A percentile compares a stretch with the other conserved stretches of the same genome.
phyloP scores from a whole-genome alignment of 192 early-diverging fungal genomes.

The Gonapodya sp. region DNA sequence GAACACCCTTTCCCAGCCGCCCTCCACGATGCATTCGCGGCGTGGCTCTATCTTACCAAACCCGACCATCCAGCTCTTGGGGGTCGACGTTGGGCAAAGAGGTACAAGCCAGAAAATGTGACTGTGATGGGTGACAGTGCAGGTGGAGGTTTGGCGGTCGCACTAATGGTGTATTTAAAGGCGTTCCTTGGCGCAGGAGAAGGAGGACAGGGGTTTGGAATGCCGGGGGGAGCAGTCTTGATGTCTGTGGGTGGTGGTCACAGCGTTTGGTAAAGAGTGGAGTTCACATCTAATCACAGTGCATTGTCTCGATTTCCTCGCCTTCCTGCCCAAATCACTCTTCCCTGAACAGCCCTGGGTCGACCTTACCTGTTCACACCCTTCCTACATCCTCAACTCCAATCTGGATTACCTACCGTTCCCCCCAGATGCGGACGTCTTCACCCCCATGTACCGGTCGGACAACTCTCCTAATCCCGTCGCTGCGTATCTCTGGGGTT shows the following conservation, averaged over 20 bases:
- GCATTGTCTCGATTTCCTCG: neutral
- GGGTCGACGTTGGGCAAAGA: neutral
- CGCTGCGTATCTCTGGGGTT: slow-evolving; percentile 3
- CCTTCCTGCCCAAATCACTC: too few species aligned
- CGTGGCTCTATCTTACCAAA: slow-evolving; percentile 52
- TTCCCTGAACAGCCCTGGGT: neutral
- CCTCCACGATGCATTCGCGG: slow-evolving; percentile 67
- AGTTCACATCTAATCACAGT: neutral
- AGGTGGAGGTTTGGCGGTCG: neutral
- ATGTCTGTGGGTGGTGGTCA: neutral
- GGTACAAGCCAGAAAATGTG: slow-evolving; percentile 35
- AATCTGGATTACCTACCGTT: neutral
- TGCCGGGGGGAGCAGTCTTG: neutral
- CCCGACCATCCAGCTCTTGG: slow-evolving; percentile 1
- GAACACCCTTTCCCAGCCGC: slow-evolving; percentile 71
- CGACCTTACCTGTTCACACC: slow-evolving; percentile 6
- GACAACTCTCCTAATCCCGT: slow-evolving; percentile 5
- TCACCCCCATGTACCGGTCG: slow-evolving; percentile 1
- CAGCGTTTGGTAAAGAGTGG: neutral
- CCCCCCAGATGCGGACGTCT: neutral
- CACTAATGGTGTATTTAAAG: slow-evolving; percentile 10
- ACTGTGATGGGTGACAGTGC: slow-evolving; percentile 24
- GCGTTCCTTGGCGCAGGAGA: neutral
- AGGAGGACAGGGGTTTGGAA: neutral
- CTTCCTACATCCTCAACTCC: neutral